Conservation (phyloP, 2,329 filamentous ascomycete genomes). For the Aureobasidium uvarum region DNA sequence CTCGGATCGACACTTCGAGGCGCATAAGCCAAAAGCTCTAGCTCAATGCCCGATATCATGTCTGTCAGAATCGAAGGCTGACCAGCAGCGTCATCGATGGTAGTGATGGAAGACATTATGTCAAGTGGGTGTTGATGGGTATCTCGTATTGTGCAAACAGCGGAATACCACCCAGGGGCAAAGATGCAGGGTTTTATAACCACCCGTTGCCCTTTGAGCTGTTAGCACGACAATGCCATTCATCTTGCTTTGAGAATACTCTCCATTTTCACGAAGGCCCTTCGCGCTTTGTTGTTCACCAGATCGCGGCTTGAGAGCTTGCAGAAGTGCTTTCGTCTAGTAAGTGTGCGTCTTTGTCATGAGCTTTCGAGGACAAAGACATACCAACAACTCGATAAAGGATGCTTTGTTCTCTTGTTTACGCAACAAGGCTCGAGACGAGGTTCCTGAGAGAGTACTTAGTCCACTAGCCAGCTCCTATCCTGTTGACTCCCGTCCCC, state of each 20-base stretch:
- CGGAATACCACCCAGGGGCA: neutral
- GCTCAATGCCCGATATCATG: constrained; percentile 3
- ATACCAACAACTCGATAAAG: neutral
- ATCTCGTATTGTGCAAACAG: neutral
- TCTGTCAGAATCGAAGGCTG: neutral
- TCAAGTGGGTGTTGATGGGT: no score
- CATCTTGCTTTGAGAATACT: neutral
- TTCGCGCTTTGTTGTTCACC: neutral
- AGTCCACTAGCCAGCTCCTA: neutral
- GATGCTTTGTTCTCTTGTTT: neutral
- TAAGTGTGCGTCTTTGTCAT: neutral
- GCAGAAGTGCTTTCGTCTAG: neutral
- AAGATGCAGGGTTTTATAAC: no score
- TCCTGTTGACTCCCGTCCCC: neutral
- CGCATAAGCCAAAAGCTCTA: neutral
- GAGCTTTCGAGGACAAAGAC: neutral
- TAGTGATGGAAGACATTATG: neutral
- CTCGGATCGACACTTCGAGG: neutral
- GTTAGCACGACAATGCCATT: neutral
- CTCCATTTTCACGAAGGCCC: no score
- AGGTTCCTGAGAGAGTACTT: neutral
- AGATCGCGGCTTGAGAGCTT: neutral
- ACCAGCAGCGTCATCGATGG: neutral
- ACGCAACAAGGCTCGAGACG: neutral
- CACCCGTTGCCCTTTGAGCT: no score